Conservation (phyloP, 306 rosid genomes). For the Rosa rugosa region DNA sequence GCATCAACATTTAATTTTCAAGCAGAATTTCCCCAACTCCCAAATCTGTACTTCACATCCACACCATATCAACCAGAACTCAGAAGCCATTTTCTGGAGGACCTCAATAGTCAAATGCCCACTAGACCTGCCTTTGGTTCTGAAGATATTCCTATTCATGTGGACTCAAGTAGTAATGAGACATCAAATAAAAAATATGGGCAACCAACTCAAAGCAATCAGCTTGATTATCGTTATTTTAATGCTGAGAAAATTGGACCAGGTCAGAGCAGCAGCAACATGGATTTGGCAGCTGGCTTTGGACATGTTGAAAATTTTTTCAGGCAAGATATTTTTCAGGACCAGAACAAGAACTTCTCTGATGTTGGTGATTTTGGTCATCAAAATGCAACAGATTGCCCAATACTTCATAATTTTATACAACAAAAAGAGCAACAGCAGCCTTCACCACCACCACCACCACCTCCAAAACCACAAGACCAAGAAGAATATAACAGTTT, state of each 20-base stretch:
- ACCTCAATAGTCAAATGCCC: not conserved
- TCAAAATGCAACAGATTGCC: not conserved
- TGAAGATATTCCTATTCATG: not conserved
- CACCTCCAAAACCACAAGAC: no score
- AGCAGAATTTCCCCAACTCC: not conserved
- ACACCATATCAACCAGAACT: constrained; percentile 6
- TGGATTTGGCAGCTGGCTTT: not conserved
- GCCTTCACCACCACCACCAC: not conserved
- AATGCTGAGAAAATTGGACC: not conserved
- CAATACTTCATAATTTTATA: not conserved
- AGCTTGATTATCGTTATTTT: not conserved
- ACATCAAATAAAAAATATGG: not conserved
- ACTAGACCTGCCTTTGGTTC: not conserved
- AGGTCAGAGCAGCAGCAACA: not conserved
- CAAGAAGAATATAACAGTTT: no score
- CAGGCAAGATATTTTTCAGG: not conserved
- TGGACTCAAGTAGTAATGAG: constrained; percentile 4
- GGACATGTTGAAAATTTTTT: not conserved
- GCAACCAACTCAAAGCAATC: not conserved
- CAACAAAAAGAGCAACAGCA: constrained; percentile 3
- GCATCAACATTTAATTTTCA: not conserved
- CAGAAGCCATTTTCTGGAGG: not conserved
- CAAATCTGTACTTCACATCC: not conserved
- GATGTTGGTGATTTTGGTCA: not conserved
- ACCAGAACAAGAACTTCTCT: not conserved